Evolutionary conservation across 257 asterid genomes (phyloP).

Genomic region (Petrea volubilis): DNA sequence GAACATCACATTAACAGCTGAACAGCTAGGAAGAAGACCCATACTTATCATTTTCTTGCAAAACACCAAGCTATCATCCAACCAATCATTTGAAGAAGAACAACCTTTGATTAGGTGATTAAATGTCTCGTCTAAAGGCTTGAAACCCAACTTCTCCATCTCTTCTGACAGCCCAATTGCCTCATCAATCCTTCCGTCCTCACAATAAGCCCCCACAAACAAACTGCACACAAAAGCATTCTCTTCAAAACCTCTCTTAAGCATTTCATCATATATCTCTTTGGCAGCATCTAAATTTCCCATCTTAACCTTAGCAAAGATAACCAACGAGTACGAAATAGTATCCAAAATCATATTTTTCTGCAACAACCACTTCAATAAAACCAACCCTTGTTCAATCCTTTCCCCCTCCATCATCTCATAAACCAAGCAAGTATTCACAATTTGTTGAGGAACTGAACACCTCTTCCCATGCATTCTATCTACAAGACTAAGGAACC

Average conservation of each 20-base stretch:
- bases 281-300: constrained; percentile 59
- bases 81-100: constrained; percentile 50
- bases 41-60: constrained; percentile 52
- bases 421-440: constrained; percentile 67
- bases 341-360: constrained; percentile 64
- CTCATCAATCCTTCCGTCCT: constrained; percentile 52
- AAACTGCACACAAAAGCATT: constrained; percentile 60
- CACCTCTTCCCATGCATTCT: constrained; percentile 72
- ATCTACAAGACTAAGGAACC: constrained; percentile 53
- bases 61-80: constrained; percentile 53
- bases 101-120: constrained; percentile 56
- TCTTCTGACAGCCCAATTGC: constrained; percentile 48
- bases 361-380: constrained; percentile 63
- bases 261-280: constrained; percentile 61
- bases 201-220: constrained; percentile 54
- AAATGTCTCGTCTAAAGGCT: constrained; percentile 59
- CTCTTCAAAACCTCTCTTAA: constrained; percentile 68
- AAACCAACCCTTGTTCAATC: constrained; percentile 52
- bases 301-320: constrained; percentile 69
- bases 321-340: constrained; percentile 57
- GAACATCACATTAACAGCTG: constrained; percentile 48
- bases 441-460: constrained; percentile 48
- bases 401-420: constrained; percentile 58
- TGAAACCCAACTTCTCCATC: constrained; percentile 52
- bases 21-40: constrained; percentile 54